Percentiles rank a stretch among this genome's conserved stretches.
phyloP scores from a whole-genome alignment of 257 asterid species.

The Oldenlandia corymbosa region DNA sequence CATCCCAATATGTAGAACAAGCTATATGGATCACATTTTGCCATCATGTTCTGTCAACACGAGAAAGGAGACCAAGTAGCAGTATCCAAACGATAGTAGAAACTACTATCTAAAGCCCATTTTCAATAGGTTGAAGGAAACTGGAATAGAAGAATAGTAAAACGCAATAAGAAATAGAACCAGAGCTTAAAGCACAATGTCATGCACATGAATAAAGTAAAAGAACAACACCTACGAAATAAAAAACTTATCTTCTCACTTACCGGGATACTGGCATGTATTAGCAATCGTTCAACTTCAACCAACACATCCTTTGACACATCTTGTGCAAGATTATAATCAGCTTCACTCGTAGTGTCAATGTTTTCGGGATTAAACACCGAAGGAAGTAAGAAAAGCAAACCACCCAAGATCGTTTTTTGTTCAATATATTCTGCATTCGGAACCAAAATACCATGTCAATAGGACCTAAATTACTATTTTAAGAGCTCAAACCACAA shows the following conservation, averaged over 20 bases:
- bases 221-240: neutral
- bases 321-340: conserved; percentile 29
- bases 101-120: neutral
- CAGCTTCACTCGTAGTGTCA: conserved; percentile 37
- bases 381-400: conserved; percentile 76
- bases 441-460: conserved; percentile 17
- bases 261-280: conserved; percentile 77
- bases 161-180: neutral
- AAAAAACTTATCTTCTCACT: conserved; percentile 30
- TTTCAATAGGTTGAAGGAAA: neutral
- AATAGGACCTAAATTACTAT: neutral
- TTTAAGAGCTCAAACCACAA: neutral
- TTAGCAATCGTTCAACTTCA: conserved; percentile 65
- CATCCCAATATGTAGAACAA: too few relatives aligned
- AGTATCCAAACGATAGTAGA: neutral
- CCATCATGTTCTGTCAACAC: too few relatives aligned
- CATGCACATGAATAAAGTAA: neutral
- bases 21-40: too few relatives aligned
- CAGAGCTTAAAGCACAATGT: neutral
- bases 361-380: conserved; percentile 46
- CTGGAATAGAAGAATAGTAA: neutral
- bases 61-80: too few relatives aligned
- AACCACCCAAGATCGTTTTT: conserved; percentile 76
- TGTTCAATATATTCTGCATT: conserved; percentile 80
- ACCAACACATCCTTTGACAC: conserved; percentile 35